A percentile compares a stretch with the other conserved stretches of the same genome.
Conservation (phyloP, 768 basidiomycete genomes). For the Tulasnella sp. region DNA sequence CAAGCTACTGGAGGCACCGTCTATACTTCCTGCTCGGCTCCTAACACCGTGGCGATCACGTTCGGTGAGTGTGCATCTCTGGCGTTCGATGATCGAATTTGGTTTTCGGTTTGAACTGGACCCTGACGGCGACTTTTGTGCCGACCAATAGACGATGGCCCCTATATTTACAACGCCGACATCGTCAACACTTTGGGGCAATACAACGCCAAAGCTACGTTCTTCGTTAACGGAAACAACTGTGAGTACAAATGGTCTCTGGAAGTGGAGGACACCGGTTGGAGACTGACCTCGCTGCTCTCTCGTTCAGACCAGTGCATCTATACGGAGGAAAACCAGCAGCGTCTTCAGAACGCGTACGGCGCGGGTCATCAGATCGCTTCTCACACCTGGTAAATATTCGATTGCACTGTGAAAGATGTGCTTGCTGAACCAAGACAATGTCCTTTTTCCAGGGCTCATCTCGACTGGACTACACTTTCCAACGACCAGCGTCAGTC, state of each 20-base stretch:
- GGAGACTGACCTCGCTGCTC: background rate
- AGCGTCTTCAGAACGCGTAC: background rate
- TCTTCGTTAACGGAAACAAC: conserved; percentile 29
- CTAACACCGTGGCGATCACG: background rate
- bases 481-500: conserved; percentile 1
- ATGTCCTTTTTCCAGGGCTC: background rate
- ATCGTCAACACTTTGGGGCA: conserved; percentile 25
- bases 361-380: conserved; percentile 32
- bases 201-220: conserved; percentile 28
- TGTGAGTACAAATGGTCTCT: background rate
- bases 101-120: background rate
- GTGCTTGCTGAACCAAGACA: background rate
- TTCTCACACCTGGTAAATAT: conserved; percentile 6
- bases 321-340: background rate
- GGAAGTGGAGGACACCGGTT: background rate
- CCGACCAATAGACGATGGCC: conserved; percentile 37
- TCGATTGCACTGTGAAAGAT: background rate
- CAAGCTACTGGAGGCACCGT: too few relatives aligned
- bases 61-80: background rate
- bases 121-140: background rate
- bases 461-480: background rate
- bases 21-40: background rate
- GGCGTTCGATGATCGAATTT: background rate
- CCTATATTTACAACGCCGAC: conserved; percentile 32
- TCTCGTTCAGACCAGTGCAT: background rate